These are phyloP conservation scores for Pharus latifolius DNA, from an alignment of 176 grass and related monocot genomes.

Conservation along the genomic window DNA sequence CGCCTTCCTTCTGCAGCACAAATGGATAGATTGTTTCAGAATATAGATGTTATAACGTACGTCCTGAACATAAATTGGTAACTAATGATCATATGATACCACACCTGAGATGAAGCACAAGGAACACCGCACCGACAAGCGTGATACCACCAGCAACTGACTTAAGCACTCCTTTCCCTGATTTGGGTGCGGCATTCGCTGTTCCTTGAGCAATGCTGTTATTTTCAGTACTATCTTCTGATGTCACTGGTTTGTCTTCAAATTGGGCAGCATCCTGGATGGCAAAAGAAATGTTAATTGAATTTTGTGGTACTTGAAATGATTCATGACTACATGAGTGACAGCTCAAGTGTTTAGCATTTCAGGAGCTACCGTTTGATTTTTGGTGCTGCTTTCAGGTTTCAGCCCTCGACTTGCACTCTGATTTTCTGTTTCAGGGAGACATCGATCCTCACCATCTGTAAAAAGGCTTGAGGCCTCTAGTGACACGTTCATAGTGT, in stretches of 20 bases:
- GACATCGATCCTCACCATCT: too few species aligned
- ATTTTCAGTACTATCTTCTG: neutral
- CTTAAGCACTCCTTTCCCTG: slow-evolving; percentile 38
- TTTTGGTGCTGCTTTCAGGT: neutral
- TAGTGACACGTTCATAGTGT: neutral
- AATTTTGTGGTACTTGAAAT: neutral
- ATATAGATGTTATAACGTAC: neutral
- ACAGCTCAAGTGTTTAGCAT: neutral
- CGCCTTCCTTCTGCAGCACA: slow-evolving; percentile 25
- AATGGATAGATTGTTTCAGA: neutral
- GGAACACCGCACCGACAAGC: slow-evolving; percentile 31
- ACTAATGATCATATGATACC: neutral
- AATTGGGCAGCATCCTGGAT: slow-evolving; percentile 18
- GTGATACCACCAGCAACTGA: slow-evolving; percentile 61
- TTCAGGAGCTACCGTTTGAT: slow-evolving; percentile 12
- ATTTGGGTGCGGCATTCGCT: slow-evolving; percentile 13
- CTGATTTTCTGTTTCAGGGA: neutral
- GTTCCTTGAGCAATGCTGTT: neutral
- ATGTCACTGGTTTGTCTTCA: neutral
- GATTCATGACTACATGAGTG: neutral
- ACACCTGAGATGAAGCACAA: slow-evolving; percentile 53
- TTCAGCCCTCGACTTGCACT: neutral
- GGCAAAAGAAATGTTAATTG: slow-evolving; percentile 3
- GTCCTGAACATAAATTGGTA: neutral
- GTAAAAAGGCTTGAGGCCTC: too few species aligned